Conservation (phyloP, 768 basidiomycete genomes). For the Boletus vinaceobasis region DNA sequence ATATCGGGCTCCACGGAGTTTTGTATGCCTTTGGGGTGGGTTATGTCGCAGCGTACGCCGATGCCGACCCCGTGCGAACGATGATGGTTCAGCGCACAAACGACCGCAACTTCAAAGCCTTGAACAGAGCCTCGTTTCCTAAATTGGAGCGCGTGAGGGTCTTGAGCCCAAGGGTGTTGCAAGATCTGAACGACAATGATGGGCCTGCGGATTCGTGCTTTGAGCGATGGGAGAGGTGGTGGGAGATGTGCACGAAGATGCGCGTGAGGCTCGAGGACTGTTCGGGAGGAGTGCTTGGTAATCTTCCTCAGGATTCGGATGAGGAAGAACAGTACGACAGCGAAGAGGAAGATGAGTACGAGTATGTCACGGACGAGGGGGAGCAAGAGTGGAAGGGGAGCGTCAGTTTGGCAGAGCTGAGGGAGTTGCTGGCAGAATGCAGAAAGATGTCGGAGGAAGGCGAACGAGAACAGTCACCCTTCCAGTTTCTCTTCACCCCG, state of each 20-base stretch:
- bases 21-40: conserved; percentile 68
- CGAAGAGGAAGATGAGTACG: conserved; percentile 32
- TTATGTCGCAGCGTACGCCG: conserved; percentile 41
- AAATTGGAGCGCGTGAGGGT: conserved; percentile 56
- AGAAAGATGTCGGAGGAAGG: conserved; percentile 39
- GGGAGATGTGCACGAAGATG: conserved; percentile 46
- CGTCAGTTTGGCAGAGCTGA: conserved; percentile 42
- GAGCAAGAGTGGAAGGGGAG: conserved; percentile 27
- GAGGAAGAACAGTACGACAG: conserved; percentile 34
- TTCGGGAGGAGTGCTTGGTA: conserved; percentile 61
- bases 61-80: conserved; percentile 42
- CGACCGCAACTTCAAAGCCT: conserved; percentile 59
- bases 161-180: conserved; percentile 52
- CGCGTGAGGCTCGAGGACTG: conserved; percentile 71
- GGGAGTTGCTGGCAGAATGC: conserved; percentile 56
- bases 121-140: conserved; percentile 56
- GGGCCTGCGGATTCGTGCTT: conserved; percentile 42
- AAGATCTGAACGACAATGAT: conserved; percentile 53
- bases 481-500: conserved; percentile 14
- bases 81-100: conserved; percentile 53
- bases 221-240: conserved; percentile 70
- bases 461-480: conserved; percentile 27
- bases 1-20: conserved; percentile 69
- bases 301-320: conserved; percentile 30
- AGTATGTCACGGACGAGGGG: conserved; percentile 32